Percentiles rank a stretch among this genome's conserved stretches.
Conservation (phyloP, 176 grass and related monocot genomes). For the Bromus sterilis region DNA sequence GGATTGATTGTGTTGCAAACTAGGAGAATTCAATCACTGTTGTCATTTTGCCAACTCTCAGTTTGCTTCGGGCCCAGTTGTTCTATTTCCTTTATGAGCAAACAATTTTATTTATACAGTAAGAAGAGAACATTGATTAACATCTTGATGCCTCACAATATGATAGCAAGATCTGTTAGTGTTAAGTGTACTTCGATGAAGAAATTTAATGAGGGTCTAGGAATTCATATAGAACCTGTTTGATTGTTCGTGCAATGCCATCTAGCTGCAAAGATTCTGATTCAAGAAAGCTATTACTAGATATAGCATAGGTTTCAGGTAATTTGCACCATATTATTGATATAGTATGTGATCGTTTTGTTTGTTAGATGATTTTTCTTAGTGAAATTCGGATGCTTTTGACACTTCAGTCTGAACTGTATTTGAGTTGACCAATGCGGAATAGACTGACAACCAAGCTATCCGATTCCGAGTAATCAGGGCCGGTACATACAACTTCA, state of each 20-base stretch:
- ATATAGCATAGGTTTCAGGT: not conserved
- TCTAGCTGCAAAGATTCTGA: not conserved
- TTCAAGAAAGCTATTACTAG: too few species aligned
- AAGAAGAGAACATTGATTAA: not conserved
- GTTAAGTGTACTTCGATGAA: not conserved
- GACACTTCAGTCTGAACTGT: not conserved
- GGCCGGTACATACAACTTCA: not conserved
- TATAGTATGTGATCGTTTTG: not conserved
- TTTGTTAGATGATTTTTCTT: not conserved
- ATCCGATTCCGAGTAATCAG: too few species aligned
- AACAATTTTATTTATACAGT: not conserved
- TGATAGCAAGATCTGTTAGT: not conserved
- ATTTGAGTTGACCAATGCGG: not conserved
- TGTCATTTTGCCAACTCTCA: conserved; percentile 3
- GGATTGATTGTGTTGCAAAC: conserved; percentile 21
- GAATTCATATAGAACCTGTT: not conserved
- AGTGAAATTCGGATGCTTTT: not conserved
- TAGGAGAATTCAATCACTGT: conserved; percentile 11
- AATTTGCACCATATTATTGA: not conserved
- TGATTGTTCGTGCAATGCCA: not conserved
- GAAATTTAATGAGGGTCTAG: not conserved
- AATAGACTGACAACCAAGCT: not conserved
- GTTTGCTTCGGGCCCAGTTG: not conserved
- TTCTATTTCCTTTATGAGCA: not conserved
- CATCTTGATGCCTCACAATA: not conserved